Evolutionary conservation across 2,329 filamentous ascomycete genomes (phyloP).

Genomic region (Fusarium coffeatum): DNA sequence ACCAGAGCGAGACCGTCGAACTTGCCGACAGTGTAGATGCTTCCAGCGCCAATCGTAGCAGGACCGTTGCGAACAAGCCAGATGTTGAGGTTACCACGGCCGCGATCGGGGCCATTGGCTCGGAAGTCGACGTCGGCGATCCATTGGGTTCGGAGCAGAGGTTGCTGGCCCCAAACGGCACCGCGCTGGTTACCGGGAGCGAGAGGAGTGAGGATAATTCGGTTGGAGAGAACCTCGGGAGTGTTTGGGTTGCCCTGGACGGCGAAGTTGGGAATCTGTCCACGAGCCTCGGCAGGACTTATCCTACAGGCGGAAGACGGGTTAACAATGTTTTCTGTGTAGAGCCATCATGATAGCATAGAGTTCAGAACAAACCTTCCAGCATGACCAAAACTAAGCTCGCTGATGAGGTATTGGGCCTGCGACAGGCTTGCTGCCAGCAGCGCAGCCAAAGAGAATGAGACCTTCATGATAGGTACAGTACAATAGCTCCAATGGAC

Average conservation of each 20-base stretch:
- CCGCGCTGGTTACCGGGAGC: conserved; percentile 87
- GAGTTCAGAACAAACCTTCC: conserved; percentile 61
- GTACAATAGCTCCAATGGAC: conserved; percentile 25
- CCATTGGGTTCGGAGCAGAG: conserved; percentile 77
- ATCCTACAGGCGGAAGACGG: conserved; percentile 61
- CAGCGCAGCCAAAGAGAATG: conserved; percentile 55
- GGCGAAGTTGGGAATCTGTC: conserved; percentile 65
- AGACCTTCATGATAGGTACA: conserved; percentile 58
- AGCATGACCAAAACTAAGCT: conserved; percentile 81
- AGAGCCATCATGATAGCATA: conserved; percentile 1
- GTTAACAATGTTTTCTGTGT: conserved; percentile 20
- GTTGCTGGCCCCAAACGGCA: conserved; percentile 79
- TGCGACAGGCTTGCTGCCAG: conserved; percentile 63
- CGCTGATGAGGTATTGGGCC: conserved; percentile 76
- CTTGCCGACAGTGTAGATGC: conserved; percentile 83
- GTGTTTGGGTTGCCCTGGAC: conserved; percentile 65
- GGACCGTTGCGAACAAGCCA: conserved; percentile 85
- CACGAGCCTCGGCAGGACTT: conserved; percentile 66
- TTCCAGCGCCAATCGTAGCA: conserved; percentile 73
- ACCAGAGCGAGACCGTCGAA: conserved; percentile 94
- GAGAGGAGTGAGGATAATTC: conserved; percentile 89
- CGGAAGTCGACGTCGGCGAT: conserved; percentile 87
- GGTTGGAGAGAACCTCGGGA: conserved; percentile 83
- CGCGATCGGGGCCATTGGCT: conserved; percentile 84
- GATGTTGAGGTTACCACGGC: conserved; percentile 89